Percentiles rank a stretch among this genome's conserved stretches.
Conservation (phyloP, 805 yeast species). For the Yamadazyma insecticola region DNA sequence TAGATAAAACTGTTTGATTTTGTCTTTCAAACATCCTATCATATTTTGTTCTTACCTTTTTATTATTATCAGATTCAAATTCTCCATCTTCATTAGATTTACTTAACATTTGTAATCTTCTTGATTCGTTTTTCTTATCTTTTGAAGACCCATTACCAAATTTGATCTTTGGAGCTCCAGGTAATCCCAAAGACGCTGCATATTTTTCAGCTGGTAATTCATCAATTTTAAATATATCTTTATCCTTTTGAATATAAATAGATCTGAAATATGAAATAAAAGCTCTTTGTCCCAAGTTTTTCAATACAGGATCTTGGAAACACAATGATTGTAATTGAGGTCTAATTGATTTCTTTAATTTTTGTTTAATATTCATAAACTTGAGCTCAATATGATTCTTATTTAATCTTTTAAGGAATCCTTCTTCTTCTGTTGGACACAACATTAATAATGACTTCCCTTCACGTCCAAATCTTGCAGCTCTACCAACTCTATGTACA, state of each 20-base stretch:
- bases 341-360: conserved; percentile 69
- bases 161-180: conserved; percentile 93
- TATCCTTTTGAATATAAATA: conserved; percentile 80
- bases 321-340: conserved; percentile 85
- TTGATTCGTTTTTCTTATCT: conserved; percentile 75
- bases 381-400: conserved; percentile 64
- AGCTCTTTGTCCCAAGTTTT: conserved; percentile 93
- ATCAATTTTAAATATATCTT: conserved; percentile 75
- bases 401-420: conserved; percentile 60
- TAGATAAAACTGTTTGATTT: conserved; percentile 87
- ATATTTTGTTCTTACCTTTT: conserved; percentile 73
- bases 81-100: conserved; percentile 59
- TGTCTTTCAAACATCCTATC: conserved; percentile 95
- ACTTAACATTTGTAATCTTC: conserved; percentile 57
- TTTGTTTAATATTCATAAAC: conserved; percentile 67
- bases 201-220: conserved; percentile 75
- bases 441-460: conserved; percentile 83
- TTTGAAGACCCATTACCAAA: conserved; percentile 55
- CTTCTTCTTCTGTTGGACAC: conserved; percentile 78
- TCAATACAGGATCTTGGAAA: conserved; percentile 86
- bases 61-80: conserved; percentile 28
- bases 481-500: conserved; percentile 87
- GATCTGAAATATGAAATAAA: conserved; percentile 89
- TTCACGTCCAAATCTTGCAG: conserved; percentile 79
- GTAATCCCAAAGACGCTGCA: conserved; percentile 87